phyloP scores from a whole-genome alignment of 768 basidiomycete genomes.

The Tricholoma saponaceum region DNA sequence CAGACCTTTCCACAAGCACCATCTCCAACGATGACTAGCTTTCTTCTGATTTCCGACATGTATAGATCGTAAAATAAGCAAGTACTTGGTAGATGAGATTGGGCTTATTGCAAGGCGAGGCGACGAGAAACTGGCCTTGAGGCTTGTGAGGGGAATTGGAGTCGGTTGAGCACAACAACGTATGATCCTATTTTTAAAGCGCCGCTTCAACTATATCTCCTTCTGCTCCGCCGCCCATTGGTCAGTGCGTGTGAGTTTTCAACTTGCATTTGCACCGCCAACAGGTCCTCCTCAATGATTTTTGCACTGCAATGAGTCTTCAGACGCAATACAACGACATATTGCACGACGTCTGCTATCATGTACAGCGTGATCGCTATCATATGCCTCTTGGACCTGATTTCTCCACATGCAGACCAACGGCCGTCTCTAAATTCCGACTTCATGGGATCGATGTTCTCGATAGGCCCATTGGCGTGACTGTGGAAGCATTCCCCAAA shows the following conservation, averaged over 20 bases:
- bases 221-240: slow-evolving; percentile 4
- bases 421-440: no score
- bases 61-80: slow-evolving; percentile 1
- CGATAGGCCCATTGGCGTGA: no score
- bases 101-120: background rate
- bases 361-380: no score
- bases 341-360: no score
- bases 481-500: no score
- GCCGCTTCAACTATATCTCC: slow-evolving; percentile 15
- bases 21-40: slow-evolving; percentile 98
- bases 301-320: no score
- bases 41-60: slow-evolving; percentile 98
- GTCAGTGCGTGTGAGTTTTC: slow-evolving; percentile 22
- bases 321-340: no score
- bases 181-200: slow-evolving; percentile 19
- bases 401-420: no score
- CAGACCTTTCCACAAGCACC: slow-evolving; percentile 93
- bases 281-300: no score
- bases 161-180: slow-evolving; percentile 12
- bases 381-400: no score
- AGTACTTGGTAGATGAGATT: background rate
- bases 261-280: background rate
- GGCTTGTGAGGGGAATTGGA: slow-evolving; percentile 7
- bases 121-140: slow-evolving; percentile 2
- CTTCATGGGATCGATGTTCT: no score